These are phyloP conservation scores for Echinosophora koreensis DNA, from an alignment of 306 rosid genomes.

Conservation along the genomic window DNA sequence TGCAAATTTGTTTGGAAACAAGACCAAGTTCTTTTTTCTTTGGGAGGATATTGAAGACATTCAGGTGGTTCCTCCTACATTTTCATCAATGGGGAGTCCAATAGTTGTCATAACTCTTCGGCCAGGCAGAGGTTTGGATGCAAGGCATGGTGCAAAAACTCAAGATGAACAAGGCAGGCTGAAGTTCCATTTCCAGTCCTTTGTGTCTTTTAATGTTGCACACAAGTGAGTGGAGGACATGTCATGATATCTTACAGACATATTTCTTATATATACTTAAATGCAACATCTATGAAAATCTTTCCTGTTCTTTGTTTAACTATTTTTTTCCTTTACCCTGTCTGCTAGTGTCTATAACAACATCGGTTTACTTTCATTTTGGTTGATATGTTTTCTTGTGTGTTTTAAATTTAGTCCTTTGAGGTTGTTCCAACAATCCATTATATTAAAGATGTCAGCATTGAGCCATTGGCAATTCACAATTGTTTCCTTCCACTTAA, in stretches of 20 bases:
- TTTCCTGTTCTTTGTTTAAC: constrained; percentile 4
- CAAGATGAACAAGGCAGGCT: constrained; percentile 94
- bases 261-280: constrained; percentile 33
- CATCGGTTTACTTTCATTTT: not conserved
- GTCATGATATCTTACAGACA: constrained; percentile 29
- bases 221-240: constrained; percentile 66
- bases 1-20: constrained; percentile 91
- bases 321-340: not conserved
- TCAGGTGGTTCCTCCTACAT: constrained; percentile 76
- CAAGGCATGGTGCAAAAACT: constrained; percentile 91
- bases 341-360: not conserved
- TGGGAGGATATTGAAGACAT: constrained; percentile 99
- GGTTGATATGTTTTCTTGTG: constrained; percentile 11
- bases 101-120: constrained; percentile 84
- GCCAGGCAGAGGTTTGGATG: constrained; percentile 88
- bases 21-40: constrained; percentile 86
- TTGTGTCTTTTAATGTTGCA: constrained; percentile 87
- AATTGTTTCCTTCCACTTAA: constrained; percentile 12
- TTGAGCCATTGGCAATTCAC: constrained; percentile 7
- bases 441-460: constrained; percentile 28
- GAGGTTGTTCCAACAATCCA: constrained; percentile 32
- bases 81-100: constrained; percentile 99
- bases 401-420: constrained; percentile 28
- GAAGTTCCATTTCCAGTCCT: constrained; percentile 94
- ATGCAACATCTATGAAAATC: not conserved